Base-by-base conservation (phyloP, 2,329 filamentous ascomycete genomes). In the Tolypocladium guangdongense region DNA sequence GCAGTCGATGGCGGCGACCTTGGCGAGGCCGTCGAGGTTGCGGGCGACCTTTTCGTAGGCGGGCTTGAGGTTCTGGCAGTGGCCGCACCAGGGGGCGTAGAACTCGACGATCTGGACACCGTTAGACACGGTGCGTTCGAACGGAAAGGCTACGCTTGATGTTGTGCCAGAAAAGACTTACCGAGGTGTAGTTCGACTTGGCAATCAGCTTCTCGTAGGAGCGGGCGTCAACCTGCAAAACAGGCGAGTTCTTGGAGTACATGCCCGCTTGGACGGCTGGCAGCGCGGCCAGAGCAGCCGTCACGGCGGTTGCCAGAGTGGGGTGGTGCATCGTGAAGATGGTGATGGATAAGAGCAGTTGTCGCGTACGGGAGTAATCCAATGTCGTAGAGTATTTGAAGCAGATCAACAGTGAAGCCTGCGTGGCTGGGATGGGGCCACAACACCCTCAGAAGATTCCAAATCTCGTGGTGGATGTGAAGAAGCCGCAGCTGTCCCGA, bases 51-150 rank as follows among this genome's bases (percentile, higher is more conserved):
- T 96, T 71, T 97, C 92, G 72, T 93, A 99, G 46, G 89, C 88
- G 3, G 91, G 92, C 73, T 96, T 91, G 64, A 99, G 86, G 72
- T 87, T 96, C 73, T 96, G 81, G 75, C 93, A 99, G 73, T 97
- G 93, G 43, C 92, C 93, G 65, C 93, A 97, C 92, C 92, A 97
- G 27, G 92, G 92, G 10, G 92, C 92, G 66, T 96, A 97, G 78
- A 97, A 97, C 72, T 91, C 89, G 67, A 83, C 73, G 47, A 83
- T 78, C 78, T 84, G 59, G 43, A n/a, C 41, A 8, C 30, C 12
- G 43, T 46, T 3, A 46, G 41, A 30, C 24, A 18, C 8, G 16
- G 14, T 1, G 14, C 41, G 3, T 18, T 24, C 7, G 2, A 2
- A 7, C 41, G 0, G 6, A 8, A 18, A 7, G 22, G 38, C 3